phyloP scores from a whole-genome alignment of 1,139 yeast genomes.

The Geotrichum australiense region DNA sequence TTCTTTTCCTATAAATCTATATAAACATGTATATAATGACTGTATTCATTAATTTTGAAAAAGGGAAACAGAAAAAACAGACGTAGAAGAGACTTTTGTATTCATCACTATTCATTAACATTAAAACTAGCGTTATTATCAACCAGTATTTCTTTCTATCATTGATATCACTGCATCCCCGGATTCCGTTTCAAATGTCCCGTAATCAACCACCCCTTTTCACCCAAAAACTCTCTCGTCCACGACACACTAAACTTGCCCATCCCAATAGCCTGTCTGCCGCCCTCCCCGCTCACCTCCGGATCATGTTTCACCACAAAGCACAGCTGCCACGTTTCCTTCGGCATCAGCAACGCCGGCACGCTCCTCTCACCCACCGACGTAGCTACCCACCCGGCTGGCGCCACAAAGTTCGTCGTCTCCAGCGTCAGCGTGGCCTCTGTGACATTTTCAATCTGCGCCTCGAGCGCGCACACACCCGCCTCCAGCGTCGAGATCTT shows the following conservation, averaged over 20 bases:
- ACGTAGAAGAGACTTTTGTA: no score
- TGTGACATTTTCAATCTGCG: conserved; percentile 34
- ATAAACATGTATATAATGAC: no score
- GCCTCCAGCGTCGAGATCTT: conserved; percentile 24
- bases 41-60: no score
- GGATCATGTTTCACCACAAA: conserved; percentile 19
- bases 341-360: conserved; percentile 23
- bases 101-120: no score
- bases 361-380: conserved; percentile 12
- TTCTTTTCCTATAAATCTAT: no score
- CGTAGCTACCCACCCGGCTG: conserved; percentile 27
- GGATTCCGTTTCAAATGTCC: conserved; percentile 19
- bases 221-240: conserved; percentile 36
- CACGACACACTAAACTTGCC: conserved; percentile 30
- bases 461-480: conserved; percentile 28
- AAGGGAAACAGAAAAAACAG: no score
- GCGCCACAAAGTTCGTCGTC: conserved; percentile 28
- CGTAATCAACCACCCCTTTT: conserved; percentile 34
- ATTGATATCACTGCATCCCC: conserved; percentile 9
- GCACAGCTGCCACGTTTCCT: conserved; percentile 24
- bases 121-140: not conserved
- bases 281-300: conserved; percentile 12
- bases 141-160: not conserved
- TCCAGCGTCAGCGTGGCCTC: conserved; percentile 29
- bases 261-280: conserved; percentile 21